Conservation (phyloP, 164 flowering plant species). For the Brasenia schreberi region DNA sequence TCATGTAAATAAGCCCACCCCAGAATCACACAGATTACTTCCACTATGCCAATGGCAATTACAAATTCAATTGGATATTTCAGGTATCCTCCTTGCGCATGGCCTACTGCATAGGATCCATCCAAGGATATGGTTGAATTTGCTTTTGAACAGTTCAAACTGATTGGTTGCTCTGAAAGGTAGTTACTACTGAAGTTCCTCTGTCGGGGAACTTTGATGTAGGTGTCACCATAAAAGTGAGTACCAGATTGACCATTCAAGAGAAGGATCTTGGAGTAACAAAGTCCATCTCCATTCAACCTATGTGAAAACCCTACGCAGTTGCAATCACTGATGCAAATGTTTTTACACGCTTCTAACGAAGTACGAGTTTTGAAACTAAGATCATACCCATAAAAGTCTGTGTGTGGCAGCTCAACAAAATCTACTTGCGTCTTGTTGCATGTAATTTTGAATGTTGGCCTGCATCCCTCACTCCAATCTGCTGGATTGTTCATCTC, state of each 20-base stretch:
- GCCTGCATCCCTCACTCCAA: slow-evolving; percentile 15
- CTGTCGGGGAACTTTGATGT: slow-evolving; percentile 5
- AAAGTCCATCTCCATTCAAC: slow-evolving; percentile 2
- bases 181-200: background rate
- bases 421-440: slow-evolving; percentile 2
- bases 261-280: slow-evolving; percentile 7
- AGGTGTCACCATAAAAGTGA: slow-evolving; percentile 2
- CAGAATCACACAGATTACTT: slow-evolving; percentile 4
- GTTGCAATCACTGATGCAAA: slow-evolving; percentile 8
- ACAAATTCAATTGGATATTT: slow-evolving; percentile 2
- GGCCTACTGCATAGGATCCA: background rate
- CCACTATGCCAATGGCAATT: slow-evolving; percentile 9
- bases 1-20: too few species aligned
- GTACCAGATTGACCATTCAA: slow-evolving; percentile 7
- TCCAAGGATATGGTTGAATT: too few species aligned
- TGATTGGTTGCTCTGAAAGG: background rate
- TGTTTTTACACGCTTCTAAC: slow-evolving; percentile 8
- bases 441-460: slow-evolving; percentile 5
- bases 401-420: slow-evolving; percentile 9
- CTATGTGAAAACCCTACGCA: slow-evolving; percentile 9
- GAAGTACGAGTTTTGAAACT: background rate
- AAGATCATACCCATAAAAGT: slow-evolving; percentile 14
- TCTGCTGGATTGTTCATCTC: slow-evolving; percentile 8
- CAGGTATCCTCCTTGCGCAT: background rate
- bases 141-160: background rate